Base-by-base conservation (phyloP, 495 filamentous ascomycete genomes). In the Amniculicola lignicola region DNA sequence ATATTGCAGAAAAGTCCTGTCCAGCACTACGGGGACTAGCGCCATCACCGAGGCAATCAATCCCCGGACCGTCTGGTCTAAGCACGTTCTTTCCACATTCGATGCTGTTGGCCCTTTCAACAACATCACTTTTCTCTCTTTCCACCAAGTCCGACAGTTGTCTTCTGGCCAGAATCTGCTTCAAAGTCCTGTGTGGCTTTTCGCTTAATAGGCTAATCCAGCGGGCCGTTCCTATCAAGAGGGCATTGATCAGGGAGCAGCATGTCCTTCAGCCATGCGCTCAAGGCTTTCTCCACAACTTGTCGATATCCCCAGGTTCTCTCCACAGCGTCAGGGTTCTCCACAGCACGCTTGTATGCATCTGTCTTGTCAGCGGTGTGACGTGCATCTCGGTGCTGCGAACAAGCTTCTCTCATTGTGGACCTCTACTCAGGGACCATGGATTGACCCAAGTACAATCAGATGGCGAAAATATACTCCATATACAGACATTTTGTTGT, bases 261-360 rank as follows among this genome's bases (percentile, higher is more conserved):
- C 54, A 50, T 56, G 43, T 56, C 21, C 43, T 40, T 51, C 54
- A 51, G 45, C 45, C 55, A 49, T 60, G 42, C 56, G 41, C 54
- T 43, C 46, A 44, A 39, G 24, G n/a, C 35, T 11, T 12, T 57
- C 53, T 46, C 51, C 49, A 59, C 47, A 19, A 52, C 56, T 53
- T 53, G 48, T 59, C 57, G 57, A 43, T 54, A 42, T 48, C 50
- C 56, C 57, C 43, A 33, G 35, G 27, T 43, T 60, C 42, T 54
- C 57, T 59, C 57, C 50, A 23, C 50, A 41, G 4, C 25, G 14
- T 21, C 33, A 54, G 43, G 21, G 22, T 38, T 54, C 57, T 60
- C 57, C 57, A 25, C 57, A 60, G 1, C 54, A 31, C 49, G 57
- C 57, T 54, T 60, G 50, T 42, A 54, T 50, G 14, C 10, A 49